Evolutionary conservation across 371 early-diverging fungal species (phyloP), one percentile per base, ranked within the genome.

Genomic region (Circinella umbellata): DNA sequence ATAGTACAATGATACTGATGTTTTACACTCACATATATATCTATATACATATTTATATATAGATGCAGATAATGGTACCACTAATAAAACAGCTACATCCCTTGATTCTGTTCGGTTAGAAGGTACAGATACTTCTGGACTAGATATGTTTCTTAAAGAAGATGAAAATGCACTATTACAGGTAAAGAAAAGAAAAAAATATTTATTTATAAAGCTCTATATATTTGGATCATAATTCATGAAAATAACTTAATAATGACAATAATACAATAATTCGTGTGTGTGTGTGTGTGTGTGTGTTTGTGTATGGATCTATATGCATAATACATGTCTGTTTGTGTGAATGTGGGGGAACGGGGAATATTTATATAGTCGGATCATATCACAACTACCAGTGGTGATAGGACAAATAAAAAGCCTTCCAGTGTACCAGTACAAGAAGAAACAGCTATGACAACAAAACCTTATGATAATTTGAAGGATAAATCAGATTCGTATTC

Each of bases 81-180:
- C 27, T 5, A 18, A 11, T 57, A 11, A 11, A 27, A 6, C 17
- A 62, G 10, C 14, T 3, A 6, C 37, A 27, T 49, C 51, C 20
- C 47, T 63, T 54, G 62, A 53, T 13, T 63, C n/a, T 68, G n/a
- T 51, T 15, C 6, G 18, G 36, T 53, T 63, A 37, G n/a, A 47
- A 38, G 39, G 46, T 20, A 27, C 11, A 20, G 46, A 62, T 18
- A 34, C 20, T 62, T 17, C 10, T 11, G 37, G 61, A 17, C 9
- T 61, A 9, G 61, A 61, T 18, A 61, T 61, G 37, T 61, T 61
- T 17, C 42, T 42, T 13, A 63, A n/a, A 48, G 64, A 63, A 2
- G 46, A 49, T 9, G 34, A 46, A 11, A 63, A 49, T 15, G 27
- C 54, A 64, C 18, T 53, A 0, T 57, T n/a, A 57, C 20, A 63